Base-by-base conservation (phyloP, 371 early-diverging fungal genomes). In the Rhizopus delemar region DNA sequence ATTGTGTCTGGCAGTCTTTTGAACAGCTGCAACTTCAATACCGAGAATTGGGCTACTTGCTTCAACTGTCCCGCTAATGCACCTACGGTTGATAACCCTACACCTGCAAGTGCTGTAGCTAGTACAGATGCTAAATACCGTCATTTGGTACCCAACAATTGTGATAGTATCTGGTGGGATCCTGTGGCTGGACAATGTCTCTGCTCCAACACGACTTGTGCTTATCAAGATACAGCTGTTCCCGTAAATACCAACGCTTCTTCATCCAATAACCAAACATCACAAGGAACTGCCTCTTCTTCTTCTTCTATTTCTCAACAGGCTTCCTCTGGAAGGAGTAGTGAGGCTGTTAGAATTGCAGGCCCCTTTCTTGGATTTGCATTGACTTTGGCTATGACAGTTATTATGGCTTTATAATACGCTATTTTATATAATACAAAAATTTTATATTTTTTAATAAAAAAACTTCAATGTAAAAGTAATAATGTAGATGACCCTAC, bases 131-230 rank as follows among this genome's bases (percentile, higher is more conserved):
- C 80, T 31, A 70, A 64, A 0, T 70, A 66, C 63, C 83, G 89
- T 41, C 78, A 77, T 33, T 70, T 80, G 13, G 74, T 90, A 6
- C 86, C 88, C 50, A 73, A 75, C 45, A 85, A 71, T 57, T 90
- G 90, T 63, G 88, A 86, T 48, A 83, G 83, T 60, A 69, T 86
- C 43, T 89, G 86, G 85, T 90, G 89, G 89, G 88, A 90, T 52
- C 89, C 90, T 53, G 72, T 82, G 62, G 80, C 73, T 43, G 79
- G 83, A 34, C 76, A 71, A 41, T 86, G 86, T 51, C 60, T 80
- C 41, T 84, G 86, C 58, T 74, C 76, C 12, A 74, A 55, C 46
- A 64, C 74, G 13, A 61, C 65, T 41, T 83, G 83, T 58, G 81
- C 81, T 33, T 82, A 75, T 46, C 75, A 78, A 36, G 86, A 82